These are phyloP conservation scores for Debaryomyces coudertii DNA, from an alignment of 1,139 yeast species.

Conservation along the genomic window DNA sequence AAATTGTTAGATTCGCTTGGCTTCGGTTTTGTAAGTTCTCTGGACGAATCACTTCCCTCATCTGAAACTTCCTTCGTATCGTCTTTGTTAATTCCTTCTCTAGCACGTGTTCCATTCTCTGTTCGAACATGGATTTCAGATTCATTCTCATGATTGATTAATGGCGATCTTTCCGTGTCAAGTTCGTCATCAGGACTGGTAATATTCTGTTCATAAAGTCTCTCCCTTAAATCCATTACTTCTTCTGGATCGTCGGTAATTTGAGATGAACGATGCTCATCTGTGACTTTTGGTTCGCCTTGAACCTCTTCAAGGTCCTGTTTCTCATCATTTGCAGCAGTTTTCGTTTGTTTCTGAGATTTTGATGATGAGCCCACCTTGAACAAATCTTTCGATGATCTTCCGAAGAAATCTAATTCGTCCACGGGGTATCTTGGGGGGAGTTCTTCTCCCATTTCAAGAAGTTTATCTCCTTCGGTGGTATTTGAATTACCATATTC, in stretches of 20 bases:
- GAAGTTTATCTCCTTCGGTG: conserved; percentile 45
- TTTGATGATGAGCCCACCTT: conserved; percentile 29
- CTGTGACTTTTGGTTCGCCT: conserved; percentile 12
- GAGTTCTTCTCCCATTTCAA: conserved; percentile 73
- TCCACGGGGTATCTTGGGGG: conserved; percentile 71
- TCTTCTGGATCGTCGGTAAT: conserved; percentile 45
- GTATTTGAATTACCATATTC: conserved; percentile 33
- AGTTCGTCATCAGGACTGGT: conserved; percentile 13
- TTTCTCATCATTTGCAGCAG: conserved; percentile 13
- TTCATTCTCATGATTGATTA: conserved; percentile 7
- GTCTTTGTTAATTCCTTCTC: neutral
- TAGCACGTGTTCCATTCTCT: neutral
- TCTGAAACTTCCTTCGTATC: neutral
- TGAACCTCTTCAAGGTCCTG: conserved; percentile 18
- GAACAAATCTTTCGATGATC: conserved; percentile 27
- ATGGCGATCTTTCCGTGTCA: conserved; percentile 16
- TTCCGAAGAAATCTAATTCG: conserved; percentile 67
- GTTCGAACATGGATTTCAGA: neutral
- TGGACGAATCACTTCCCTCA: neutral
- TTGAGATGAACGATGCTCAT: conserved; percentile 21
- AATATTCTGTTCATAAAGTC: conserved; percentile 38
- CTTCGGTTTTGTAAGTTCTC: neutral
- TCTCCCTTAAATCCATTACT: conserved; percentile 41
- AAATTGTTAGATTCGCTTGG: neutral
- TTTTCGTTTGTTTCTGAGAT: conserved; percentile 18